A percentile compares a stretch with the other conserved stretches of the same genome.
These are phyloP conservation scores for Dendrobium officinale DNA, from an alignment of 106 monocot species.

Conservation along the genomic window DNA sequence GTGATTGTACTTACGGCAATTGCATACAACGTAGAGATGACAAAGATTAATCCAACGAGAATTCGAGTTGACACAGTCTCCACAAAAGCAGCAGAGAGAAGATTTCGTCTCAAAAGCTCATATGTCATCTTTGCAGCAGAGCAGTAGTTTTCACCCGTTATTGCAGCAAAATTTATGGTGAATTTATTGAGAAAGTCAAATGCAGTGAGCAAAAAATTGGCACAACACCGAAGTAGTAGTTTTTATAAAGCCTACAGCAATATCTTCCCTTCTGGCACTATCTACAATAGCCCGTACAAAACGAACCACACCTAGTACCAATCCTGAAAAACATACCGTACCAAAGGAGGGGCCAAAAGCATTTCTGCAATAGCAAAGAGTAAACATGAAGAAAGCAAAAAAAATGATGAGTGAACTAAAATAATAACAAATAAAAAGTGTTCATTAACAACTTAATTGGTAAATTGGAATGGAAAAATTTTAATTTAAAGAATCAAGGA, in stretches of 20 bases:
- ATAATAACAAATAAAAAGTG: background rate
- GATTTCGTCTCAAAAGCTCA: constrained; percentile 87
- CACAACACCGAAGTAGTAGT: constrained; percentile 61
- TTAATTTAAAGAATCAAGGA: background rate
- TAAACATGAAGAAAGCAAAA: background rate
- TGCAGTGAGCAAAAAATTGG: constrained; percentile 45
- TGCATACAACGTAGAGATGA: constrained; percentile 73
- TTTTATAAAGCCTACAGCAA: constrained; percentile 47
- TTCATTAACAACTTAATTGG: background rate
- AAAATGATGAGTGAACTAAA: background rate
- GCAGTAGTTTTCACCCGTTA: constrained; percentile 89
- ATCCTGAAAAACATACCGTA: constrained; percentile 84
- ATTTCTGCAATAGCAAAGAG: constrained; percentile 45
- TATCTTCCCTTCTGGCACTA: constrained; percentile 45
- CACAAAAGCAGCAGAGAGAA: constrained; percentile 90
- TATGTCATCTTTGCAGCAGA: constrained; percentile 85
- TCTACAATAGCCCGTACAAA: constrained; percentile 66
- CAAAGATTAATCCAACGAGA: constrained; percentile 61
- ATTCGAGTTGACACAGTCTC: constrained; percentile 89
- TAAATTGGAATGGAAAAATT: background rate
- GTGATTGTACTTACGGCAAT: constrained; percentile 46
- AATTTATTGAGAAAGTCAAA: constrained; percentile 93
- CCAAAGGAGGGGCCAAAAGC: constrained; percentile 95
- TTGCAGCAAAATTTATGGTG: constrained; percentile 92
- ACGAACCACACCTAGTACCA: constrained; percentile 48